Evolutionary conservation across 805 yeast genomes (phyloP), one percentile per base, ranked within the genome.

Genomic region (Candida schatavii): DNA sequence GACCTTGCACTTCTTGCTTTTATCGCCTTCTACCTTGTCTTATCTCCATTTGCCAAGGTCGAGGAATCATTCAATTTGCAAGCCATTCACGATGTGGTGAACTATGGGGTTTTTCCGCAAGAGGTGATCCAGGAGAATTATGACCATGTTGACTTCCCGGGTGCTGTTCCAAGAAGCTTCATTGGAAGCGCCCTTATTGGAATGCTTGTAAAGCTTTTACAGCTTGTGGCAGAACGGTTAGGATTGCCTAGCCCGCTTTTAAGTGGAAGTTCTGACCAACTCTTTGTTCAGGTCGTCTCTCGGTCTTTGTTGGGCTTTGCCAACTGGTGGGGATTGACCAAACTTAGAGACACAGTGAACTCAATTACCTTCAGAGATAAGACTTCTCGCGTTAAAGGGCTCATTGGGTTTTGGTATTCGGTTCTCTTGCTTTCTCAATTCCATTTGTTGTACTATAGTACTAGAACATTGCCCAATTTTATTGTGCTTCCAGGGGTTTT

Each of bases 11-110:
- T 83, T 13, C 46, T 85, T 17, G 68, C 63, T 3, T 57, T 74
- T 4, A 70, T 85, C 9, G 57, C 70, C 2, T 61, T 63, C 36
- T 81, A 83, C 56, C 51, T 85, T 46, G 47, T 68, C 9, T 51
- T 77, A 1, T 74, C 96, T 0, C 97, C 97, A 0, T 88, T 68
- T 61, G 84, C 97, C 1, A 91, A 91, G 62, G 97, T 91, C 0
- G 97, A 91, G 59, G 98, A 91, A 59, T 87, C 96, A 22, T 91
- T 91, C 71, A 87, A 83, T 51, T 68, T 87, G 35, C 97, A 91
- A 54, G 97, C 97, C 0, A 70, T 88, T 32, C 89, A 90, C 56
- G 97, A 91, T 54, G 70, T 89, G 33, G 48, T 87, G 38, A 74
- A 75, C 47, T 73, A 79, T 56, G 97, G 96, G 1, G 48, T 66